Evolutionary conservation across 2,329 filamentous ascomycete genomes (phyloP).

Genomic region (Colletotrichum orchidophilum): DNA sequence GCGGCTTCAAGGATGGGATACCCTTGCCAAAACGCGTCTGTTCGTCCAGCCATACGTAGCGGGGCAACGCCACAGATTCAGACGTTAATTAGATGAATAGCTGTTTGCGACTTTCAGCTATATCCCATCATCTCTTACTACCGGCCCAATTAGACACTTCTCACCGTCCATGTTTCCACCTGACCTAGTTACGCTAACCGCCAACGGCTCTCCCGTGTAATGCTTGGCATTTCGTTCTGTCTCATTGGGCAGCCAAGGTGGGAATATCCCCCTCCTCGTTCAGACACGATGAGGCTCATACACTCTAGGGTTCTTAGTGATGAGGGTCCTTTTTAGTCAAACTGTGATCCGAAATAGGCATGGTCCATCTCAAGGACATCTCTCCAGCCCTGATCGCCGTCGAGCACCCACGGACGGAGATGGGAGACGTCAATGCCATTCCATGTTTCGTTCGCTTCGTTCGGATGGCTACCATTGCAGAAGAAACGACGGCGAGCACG

Average conservation of each 20-base stretch:
- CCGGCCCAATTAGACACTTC: not conserved
- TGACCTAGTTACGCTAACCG: not conserved
- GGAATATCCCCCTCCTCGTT: not conserved
- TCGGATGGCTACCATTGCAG: not conserved
- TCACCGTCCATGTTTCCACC: slow-evolving; percentile 19
- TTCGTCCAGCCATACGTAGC: not conserved
- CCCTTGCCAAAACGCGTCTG: slow-evolving; percentile 19
- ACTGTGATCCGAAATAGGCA: not conserved
- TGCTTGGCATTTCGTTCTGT: slow-evolving; percentile 9
- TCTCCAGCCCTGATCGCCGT: not conserved
- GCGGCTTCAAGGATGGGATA: not conserved
- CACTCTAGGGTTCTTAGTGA: not conserved
- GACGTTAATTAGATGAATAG: not conserved
- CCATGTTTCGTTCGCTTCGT: slow-evolving; percentile 2
- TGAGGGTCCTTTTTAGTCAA: not conserved
- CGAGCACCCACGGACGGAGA: not conserved
- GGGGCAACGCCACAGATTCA: slow-evolving; percentile 16
- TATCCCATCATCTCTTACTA: not conserved
- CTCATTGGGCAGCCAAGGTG: not conserved
- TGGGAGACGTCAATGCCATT: not conserved
- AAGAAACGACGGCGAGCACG: not conserved
- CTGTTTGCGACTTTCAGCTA: not conserved
- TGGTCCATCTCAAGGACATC: not conserved
- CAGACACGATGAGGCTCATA: not conserved
- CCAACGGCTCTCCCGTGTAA: not conserved